Evolutionary conservation across 179 eudicot genomes (phyloP).

Genomic region (Sideroxylon spinosum): DNA sequence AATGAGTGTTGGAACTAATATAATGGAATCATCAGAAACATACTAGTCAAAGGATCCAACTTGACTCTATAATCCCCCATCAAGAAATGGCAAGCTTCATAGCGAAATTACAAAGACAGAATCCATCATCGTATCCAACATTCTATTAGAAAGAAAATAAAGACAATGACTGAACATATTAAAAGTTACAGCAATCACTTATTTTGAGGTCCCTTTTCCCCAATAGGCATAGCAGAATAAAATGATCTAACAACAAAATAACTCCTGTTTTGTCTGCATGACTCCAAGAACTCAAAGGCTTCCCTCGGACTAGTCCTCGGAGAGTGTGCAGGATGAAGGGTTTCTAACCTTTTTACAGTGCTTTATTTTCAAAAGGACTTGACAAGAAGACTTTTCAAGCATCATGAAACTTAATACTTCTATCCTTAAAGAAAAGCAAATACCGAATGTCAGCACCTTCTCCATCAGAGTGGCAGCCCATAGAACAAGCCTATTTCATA

Average conservation of each 20-base stretch:
- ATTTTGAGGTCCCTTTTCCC: neutral
- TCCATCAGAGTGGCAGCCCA: neutral
- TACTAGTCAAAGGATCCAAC: conserved; percentile 4
- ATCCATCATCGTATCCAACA: neutral
- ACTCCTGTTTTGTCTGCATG: neutral
- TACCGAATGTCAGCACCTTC: neutral
- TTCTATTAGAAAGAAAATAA: neutral
- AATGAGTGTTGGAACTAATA: no score
- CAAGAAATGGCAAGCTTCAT: neutral
- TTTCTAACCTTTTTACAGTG: neutral
- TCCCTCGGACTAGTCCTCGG: neutral
- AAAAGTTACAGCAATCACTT: neutral
- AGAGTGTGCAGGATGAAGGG: neutral
- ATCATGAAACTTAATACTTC: neutral
- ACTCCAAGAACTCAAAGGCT: neutral
- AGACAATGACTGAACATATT: neutral
- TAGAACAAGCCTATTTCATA: neutral
- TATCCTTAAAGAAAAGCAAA: neutral
- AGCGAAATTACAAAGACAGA: neutral
- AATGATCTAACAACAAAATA: neutral
- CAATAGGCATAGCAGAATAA: neutral
- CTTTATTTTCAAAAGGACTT: neutral
- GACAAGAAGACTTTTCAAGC: neutral
- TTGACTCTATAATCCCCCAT: neutral
- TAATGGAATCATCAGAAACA: neutral